A percentile compares a stretch with the other conserved stretches of the same genome.
phyloP scores from a whole-genome alignment of 768 basidiomycete genomes.

The Neoboletus brunneissimus region DNA sequence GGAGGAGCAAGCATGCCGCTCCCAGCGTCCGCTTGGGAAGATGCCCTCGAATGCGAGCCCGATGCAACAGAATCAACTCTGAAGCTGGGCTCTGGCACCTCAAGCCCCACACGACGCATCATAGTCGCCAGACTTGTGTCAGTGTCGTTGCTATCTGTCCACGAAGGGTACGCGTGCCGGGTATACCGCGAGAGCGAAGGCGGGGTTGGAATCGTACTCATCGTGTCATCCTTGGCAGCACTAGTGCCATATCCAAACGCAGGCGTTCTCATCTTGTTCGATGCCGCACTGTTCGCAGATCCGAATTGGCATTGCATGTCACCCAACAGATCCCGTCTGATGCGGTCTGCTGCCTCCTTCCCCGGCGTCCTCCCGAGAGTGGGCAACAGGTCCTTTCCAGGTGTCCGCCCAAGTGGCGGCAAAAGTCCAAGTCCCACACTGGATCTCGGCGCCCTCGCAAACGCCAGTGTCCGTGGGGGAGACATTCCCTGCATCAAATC shows the following conservation, averaged over 20 bases:
- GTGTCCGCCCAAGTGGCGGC: slow-evolving; percentile 56
- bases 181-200: slow-evolving; percentile 70
- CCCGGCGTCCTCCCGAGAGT: slow-evolving; percentile 62
- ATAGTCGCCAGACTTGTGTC: slow-evolving; percentile 67
- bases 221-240: slow-evolving; percentile 48
- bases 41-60: slow-evolving; percentile 8
- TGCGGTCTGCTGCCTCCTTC: slow-evolving; percentile 67
- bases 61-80: slow-evolving; percentile 15
- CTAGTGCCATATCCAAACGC: slow-evolving; percentile 26
- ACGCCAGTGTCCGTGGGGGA: slow-evolving; percentile 54
- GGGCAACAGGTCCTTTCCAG: slow-evolving; percentile 50
- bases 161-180: slow-evolving; percentile 36
- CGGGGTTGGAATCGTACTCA: slow-evolving; percentile 67
- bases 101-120: slow-evolving; percentile 60
- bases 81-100: slow-evolving; percentile 36
- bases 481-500: slow-evolving; percentile 45
- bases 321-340: slow-evolving; percentile 61
- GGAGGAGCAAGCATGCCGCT: neutral
- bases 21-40: slow-evolving; percentile 6
- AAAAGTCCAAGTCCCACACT: slow-evolving; percentile 32
- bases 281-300: slow-evolving; percentile 10
- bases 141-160: slow-evolving; percentile 43
- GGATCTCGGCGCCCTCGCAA: slow-evolving; percentile 40
- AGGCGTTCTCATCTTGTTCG: slow-evolving; percentile 27
- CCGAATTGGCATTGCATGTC: slow-evolving; percentile 43